Evolutionary conservation across 2,329 filamentous ascomycete species (phyloP), one percentile per base, ranked within the genome.

Genomic region (Scytalidium lignicola): DNA sequence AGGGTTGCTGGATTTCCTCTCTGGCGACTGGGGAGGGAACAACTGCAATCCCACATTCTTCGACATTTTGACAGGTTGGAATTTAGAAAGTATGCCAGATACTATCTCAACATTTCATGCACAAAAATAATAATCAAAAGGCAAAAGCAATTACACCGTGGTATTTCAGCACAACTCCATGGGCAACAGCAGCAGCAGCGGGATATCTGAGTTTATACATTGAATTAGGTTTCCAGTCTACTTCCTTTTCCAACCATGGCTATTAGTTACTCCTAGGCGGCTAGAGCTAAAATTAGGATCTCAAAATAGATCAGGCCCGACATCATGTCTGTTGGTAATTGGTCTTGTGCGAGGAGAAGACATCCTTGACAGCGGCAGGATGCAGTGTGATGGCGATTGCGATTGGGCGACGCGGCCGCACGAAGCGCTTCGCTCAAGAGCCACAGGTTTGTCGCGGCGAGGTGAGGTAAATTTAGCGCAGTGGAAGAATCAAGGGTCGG

Each of bases 1-100:
- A 18, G 58, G 51, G 18, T 54, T 57, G 40, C 49, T 59, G 23
- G 23, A 26, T 44, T 53, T 58, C 50, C 58, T 62, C 50, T 56
- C 58, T 39, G 63, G 61, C 21, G 61, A 57, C 32, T 37, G 32
- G 21, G 64, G 58, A 51, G 63, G 63, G 49, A 66, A 66, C 39
- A 66, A 52, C 48, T 58, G 58, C 41, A 66, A 46, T 17, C 61
- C 61, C 53, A 58, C 58, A 44, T 58, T 64, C 39, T 54, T 48
- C 23, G 61, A 32, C 41, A 58, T 62, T 19, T 42, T 50, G 20
- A 28, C 48, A 13, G 20, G 12, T 15, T n/a, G 52, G 21, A n/a
- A 43, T 28, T 45, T 39, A 41, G 46, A 46, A 10, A 44, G 52
- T 56, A 58, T 55, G 37, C 50, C 50, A 51, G 51, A 55, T 55